Conservation (phyloP, 2,329 filamentous ascomycete species). For the Exophiala calicioides region DNA sequence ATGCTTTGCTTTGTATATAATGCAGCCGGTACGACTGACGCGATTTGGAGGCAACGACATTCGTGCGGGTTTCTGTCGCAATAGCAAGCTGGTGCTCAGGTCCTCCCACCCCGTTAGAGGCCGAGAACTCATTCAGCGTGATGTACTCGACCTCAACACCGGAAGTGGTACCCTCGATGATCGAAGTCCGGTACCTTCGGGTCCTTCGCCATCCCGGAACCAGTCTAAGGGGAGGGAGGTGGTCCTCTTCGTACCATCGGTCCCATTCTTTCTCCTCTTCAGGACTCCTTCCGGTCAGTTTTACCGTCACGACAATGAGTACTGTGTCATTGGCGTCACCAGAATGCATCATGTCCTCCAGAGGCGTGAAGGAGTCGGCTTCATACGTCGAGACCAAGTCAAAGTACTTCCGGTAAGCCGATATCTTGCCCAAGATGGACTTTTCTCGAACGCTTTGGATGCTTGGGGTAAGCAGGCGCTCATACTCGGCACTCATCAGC, state of each 20-base stretch:
- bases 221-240: conserved; percentile 53
- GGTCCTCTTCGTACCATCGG: conserved; percentile 16
- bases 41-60: conserved; percentile 56
- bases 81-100: conserved; percentile 16
- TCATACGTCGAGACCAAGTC: conserved; percentile 60
- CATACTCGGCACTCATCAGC: conserved; percentile 71
- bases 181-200: conserved; percentile 67
- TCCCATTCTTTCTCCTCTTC: conserved; percentile 12
- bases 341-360: not conserved
- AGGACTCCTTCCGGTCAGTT: not conserved
- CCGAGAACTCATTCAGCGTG: conserved; percentile 71
- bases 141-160: conserved; percentile 59
- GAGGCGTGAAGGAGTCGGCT: not conserved
- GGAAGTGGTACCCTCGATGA: conserved; percentile 52
- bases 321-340: not conserved
- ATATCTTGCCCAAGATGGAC: conserved; percentile 63
- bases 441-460: conserved; percentile 60
- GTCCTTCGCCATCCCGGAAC: conserved; percentile 78
- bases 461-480: conserved; percentile 47
- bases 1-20: conserved; percentile 73
- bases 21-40: conserved; percentile 67
- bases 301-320: conserved; percentile 6
- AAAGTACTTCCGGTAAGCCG: conserved; percentile 70
- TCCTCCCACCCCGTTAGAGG: conserved; percentile 60
- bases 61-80: not conserved